Evolutionary conservation across 208 protist genomes (phyloP).

Genomic region (Trypanosoma theileri): DNA sequence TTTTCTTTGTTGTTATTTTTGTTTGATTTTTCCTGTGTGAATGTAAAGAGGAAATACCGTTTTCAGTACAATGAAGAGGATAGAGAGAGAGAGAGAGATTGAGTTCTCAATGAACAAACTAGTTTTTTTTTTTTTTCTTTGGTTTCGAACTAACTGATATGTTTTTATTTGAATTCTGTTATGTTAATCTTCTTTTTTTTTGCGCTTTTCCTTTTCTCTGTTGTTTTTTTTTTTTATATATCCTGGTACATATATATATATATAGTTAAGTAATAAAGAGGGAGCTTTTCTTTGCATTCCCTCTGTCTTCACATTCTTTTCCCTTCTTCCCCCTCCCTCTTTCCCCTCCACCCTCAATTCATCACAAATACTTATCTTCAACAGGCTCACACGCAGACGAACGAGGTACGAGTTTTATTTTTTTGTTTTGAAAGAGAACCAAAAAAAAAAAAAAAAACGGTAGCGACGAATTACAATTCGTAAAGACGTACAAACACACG

Average conservation of each 20-base stretch:
- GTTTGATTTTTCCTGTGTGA: too few relatives aligned
- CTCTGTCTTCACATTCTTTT: not conserved
- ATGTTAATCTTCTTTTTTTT: not conserved
- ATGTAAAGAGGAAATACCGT: too few relatives aligned
- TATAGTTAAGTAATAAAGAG: not conserved
- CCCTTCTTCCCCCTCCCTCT: not conserved
- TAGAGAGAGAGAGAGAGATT: too few relatives aligned
- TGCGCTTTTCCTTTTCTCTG: not conserved
- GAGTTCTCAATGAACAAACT: too few relatives aligned
- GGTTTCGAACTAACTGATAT: too few relatives aligned
- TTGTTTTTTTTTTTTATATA: not conserved
- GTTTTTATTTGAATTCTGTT: not conserved
- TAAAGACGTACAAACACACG: not conserved
- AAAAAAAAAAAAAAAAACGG: not conserved
- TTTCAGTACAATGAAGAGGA: too few relatives aligned
- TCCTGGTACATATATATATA: not conserved
- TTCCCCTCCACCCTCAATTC: not conserved
- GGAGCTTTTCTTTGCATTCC: not conserved
- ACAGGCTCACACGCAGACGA: not conserved
- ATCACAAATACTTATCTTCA: slow-evolving; percentile 7
- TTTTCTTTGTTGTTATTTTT: too few relatives aligned
- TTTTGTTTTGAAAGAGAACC: too few relatives aligned
- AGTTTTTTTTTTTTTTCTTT: not conserved
- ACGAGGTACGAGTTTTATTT: not conserved
- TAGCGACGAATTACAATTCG: not conserved